Conservation (phyloP, 1,139 yeast genomes). For the Blastobotrys malaysiensis region DNA sequence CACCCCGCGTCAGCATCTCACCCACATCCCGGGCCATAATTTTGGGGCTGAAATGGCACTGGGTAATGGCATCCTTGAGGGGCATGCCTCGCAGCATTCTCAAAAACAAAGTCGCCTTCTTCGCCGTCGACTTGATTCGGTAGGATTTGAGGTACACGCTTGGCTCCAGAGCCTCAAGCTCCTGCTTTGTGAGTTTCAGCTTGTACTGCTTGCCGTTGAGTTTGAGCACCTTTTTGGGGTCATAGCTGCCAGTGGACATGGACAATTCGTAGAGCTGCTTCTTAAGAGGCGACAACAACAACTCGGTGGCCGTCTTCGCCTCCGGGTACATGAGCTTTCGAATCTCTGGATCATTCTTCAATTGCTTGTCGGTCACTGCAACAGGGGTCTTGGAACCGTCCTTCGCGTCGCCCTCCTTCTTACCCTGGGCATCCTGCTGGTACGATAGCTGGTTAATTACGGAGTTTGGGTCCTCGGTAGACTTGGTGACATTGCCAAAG, state of each 20-base stretch:
- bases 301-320: conserved; percentile 35
- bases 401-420: conserved; percentile 10
- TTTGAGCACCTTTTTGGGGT: conserved; percentile 51
- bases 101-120: conserved; percentile 78
- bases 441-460: conserved; percentile 17
- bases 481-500: conserved; percentile 24
- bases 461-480: conserved; percentile 18
- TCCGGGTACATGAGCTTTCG: conserved; percentile 19
- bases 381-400: conserved; percentile 9
- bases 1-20: conserved; percentile 65
- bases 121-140: conserved; percentile 78
- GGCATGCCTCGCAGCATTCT: conserved; percentile 68
- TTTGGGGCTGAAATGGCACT: conserved; percentile 82
- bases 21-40: conserved; percentile 76
- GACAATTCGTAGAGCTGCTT: conserved; percentile 56
- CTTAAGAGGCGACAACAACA: conserved; percentile 67
- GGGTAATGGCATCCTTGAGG: conserved; percentile 79
- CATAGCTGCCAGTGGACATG: conserved; percentile 70
- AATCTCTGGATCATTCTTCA: conserved; percentile 22
- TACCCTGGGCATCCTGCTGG: conserved; percentile 9
- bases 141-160: conserved; percentile 70
- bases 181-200: conserved; percentile 54
- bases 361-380: conserved; percentile 15
- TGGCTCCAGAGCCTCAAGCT: conserved; percentile 75
- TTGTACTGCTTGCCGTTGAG: conserved; percentile 50